A percentile compares a stretch with the other conserved stretches of the same genome.
Evolutionary conservation across 192 early-diverging fungal genomes (phyloP).

Genomic region (Backusella circina): DNA sequence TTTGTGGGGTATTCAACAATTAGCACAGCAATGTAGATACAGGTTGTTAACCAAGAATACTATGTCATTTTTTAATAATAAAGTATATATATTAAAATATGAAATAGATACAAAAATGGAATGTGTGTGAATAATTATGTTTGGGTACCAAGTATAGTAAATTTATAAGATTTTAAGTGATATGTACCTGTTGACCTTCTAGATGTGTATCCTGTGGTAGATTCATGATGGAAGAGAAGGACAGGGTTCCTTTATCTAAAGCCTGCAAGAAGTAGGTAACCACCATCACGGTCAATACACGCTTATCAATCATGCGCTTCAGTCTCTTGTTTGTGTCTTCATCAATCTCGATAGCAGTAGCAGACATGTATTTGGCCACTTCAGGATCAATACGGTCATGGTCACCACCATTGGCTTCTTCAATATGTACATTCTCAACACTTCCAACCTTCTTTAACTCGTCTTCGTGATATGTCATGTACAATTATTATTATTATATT

Average conservation of each 20-base stretch:
- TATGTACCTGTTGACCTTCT: constrained; percentile 14
- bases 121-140: neutral
- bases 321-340: constrained; percentile 13
- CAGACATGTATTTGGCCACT: constrained; percentile 14
- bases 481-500: too few species aligned
- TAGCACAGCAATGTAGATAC: constrained; percentile 20
- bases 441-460: neutral
- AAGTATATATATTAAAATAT: neutral
- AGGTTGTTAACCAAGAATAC: constrained; percentile 19
- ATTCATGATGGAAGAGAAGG: constrained; percentile 20
- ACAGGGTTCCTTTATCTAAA: constrained; percentile 13
- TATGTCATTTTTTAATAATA: too few species aligned
- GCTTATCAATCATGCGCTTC: constrained; percentile 9
- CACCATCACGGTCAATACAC: constrained; percentile 6
- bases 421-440: neutral
- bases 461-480: neutral
- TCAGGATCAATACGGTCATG: constrained; percentile 20
- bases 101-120: neutral
- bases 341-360: constrained; percentile 8
- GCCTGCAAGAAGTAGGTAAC: constrained; percentile 21
- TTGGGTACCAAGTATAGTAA: neutral
- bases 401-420: constrained; percentile 1
- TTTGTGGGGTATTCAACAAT: constrained; percentile 16
- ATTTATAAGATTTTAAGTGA: neutral
- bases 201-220: constrained; percentile 4